These are phyloP conservation scores for Hemisphaericaspora xylofermentans DNA, from an alignment of 1,139 yeast species.

Conservation along the genomic window DNA sequence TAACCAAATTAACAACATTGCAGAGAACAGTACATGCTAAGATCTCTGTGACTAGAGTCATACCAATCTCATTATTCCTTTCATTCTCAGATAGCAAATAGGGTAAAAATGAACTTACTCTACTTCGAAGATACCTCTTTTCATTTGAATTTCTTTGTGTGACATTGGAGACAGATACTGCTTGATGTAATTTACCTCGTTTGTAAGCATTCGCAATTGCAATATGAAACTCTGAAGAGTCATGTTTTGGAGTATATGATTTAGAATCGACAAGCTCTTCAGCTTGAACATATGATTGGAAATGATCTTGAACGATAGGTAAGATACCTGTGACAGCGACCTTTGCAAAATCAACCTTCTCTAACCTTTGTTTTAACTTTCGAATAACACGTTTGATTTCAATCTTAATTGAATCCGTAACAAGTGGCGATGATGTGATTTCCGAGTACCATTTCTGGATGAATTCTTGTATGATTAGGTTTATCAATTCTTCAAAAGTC, in stretches of 20 bases:
- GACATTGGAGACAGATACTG: slow-evolving; percentile 47
- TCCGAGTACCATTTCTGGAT: slow-evolving; percentile 62
- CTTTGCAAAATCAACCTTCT: slow-evolving; percentile 52
- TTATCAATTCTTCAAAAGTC: slow-evolving; percentile 52
- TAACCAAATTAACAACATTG: slow-evolving; percentile 52
- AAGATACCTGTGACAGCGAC: slow-evolving; percentile 56
- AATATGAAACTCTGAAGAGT: slow-evolving; percentile 49
- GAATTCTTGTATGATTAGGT: slow-evolving; percentile 57
- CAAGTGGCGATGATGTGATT: slow-evolving; percentile 48
- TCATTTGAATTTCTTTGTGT: slow-evolving; percentile 44
- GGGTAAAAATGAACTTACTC: slow-evolving; percentile 49
- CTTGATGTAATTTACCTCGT: slow-evolving; percentile 60
- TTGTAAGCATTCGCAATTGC: slow-evolving; percentile 62
- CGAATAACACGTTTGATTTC: slow-evolving; percentile 47
- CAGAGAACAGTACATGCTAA: slow-evolving; percentile 50
- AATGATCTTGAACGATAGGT: slow-evolving; percentile 70
- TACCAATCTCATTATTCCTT: slow-evolving; percentile 47
- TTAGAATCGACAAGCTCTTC: slow-evolving; percentile 39
- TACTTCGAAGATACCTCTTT: slow-evolving; percentile 50
- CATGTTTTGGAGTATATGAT: slow-evolving; percentile 18
- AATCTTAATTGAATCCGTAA: slow-evolving; percentile 53
- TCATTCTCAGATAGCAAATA: slow-evolving; percentile 51
- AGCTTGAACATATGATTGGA: slow-evolving; percentile 53
- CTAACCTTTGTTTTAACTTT: slow-evolving; percentile 42
- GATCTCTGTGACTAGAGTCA: slow-evolving; percentile 60